Evolutionary conservation across 164 flowering plant genomes (phyloP).

Genomic region (Kalanchoe fedtschenkoi): DNA sequence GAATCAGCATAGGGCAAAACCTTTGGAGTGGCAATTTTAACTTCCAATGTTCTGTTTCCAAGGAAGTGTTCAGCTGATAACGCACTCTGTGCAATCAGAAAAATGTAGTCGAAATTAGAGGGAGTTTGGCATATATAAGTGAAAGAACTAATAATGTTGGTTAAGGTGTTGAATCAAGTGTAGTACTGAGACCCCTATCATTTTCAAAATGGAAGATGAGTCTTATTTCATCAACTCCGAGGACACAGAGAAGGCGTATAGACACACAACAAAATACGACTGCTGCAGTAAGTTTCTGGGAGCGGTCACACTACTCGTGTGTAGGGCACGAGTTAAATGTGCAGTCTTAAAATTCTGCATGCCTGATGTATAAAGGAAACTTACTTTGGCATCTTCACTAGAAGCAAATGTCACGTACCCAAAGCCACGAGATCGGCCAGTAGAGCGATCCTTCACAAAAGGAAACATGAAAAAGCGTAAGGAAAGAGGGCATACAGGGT

Average conservation of each 20-base stretch:
- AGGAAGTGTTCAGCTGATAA: slow-evolving; percentile 69
- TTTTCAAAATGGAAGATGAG: too few relatives aligned
- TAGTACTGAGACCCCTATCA: too few relatives aligned
- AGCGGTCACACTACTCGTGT: background rate
- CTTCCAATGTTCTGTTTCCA: slow-evolving; percentile 80
- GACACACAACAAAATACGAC: background rate
- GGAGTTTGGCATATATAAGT: background rate
- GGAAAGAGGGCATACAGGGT: too few relatives aligned
- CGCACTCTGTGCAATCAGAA: slow-evolving; percentile 37
- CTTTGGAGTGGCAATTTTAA: slow-evolving; percentile 97
- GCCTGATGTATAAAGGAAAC: background rate
- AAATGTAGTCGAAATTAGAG: background rate
- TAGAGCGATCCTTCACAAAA: slow-evolving; percentile 59
- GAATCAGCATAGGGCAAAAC: slow-evolving; percentile 22
- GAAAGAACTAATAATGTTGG: background rate
- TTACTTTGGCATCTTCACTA: slow-evolving; percentile 91
- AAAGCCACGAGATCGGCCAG: slow-evolving; percentile 97
- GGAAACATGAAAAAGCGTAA: background rate
- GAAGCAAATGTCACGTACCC: slow-evolving; percentile 93
- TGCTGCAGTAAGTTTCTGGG: background rate
- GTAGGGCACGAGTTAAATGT: background rate
- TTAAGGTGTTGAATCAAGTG: background rate
- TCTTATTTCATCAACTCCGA: too few relatives aligned
- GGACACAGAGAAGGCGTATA: too few relatives aligned
- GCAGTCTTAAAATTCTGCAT: background rate